Conservation (phyloP, 805 yeast species). For the Lipomyces yamanashiensis region DNA sequence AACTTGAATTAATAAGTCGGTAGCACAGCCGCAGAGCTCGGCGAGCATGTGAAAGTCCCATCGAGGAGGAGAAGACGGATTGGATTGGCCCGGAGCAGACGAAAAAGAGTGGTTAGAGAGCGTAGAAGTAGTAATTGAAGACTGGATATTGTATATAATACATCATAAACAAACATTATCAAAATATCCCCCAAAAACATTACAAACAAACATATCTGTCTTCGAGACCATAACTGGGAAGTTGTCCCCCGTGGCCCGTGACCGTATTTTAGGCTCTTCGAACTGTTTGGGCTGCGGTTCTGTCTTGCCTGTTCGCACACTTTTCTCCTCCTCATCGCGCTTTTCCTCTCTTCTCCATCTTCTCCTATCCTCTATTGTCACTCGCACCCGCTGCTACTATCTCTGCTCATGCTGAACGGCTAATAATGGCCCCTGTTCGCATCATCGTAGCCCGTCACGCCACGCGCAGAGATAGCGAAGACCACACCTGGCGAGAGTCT, state of each 20-base stretch:
- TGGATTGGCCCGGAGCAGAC: background rate
- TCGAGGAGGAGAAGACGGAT: background rate
- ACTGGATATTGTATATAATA: too few species aligned
- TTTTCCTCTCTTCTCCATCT: background rate
- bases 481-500: constrained; percentile 42
- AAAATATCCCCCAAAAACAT: too few species aligned
- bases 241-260: too few species aligned
- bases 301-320: background rate
- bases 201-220: background rate
- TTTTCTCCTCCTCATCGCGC: background rate
- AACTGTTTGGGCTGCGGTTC: background rate
- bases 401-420: background rate
- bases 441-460: constrained; percentile 46
- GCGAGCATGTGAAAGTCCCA: constrained; percentile 15
- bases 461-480: constrained; percentile 44
- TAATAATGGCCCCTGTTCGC: constrained; percentile 26
- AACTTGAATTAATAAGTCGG: background rate
- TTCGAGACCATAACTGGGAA: too few species aligned
- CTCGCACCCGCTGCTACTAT: background rate
- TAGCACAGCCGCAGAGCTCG: background rate
- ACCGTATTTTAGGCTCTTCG: too few species aligned
- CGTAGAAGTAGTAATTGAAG: background rate
- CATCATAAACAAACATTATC: too few species aligned
- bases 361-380: background rate
- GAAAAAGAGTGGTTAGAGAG: background rate